Evolutionary conservation across 2,329 filamentous ascomycete species (phyloP).

Genomic region (Echinosphaeria canescens): DNA sequence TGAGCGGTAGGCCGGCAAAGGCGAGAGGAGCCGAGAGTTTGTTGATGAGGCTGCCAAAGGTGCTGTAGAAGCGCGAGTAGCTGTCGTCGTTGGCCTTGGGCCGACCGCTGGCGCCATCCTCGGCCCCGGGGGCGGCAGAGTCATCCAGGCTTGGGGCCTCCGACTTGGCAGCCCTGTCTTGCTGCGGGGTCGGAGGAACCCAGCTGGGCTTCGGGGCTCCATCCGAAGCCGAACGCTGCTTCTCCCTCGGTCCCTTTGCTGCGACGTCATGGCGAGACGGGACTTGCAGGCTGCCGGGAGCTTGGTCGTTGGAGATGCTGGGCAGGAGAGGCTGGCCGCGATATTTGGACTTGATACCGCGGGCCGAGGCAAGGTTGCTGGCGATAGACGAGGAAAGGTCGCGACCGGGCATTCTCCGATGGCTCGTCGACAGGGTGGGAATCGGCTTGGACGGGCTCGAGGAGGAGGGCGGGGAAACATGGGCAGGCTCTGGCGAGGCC

Average conservation of each 20-base stretch:
- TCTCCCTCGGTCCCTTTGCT: slow-evolving; percentile 20
- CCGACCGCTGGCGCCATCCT: no score
- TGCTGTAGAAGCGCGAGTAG: slow-evolving; percentile 80
- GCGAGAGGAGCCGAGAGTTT: slow-evolving; percentile 77
- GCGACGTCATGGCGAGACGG: slow-evolving; percentile 26
- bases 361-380: slow-evolving; percentile 67
- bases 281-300: slow-evolving; percentile 45
- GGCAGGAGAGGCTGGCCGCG: slow-evolving; percentile 48
- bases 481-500: not conserved
- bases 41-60: slow-evolving; percentile 75
- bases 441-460: slow-evolving; percentile 10
- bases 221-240: slow-evolving; percentile 26
- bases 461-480: no score
- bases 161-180: no score
- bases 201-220: slow-evolving; percentile 28
- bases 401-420: slow-evolving; percentile 33
- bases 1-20: slow-evolving; percentile 76
- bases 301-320: slow-evolving; percentile 52
- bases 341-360: slow-evolving; percentile 50
- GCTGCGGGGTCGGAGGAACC: slow-evolving; percentile 20
- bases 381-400: slow-evolving; percentile 68
- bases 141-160: no score
- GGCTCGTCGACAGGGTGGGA: slow-evolving; percentile 16
- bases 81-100: slow-evolving; percentile 38
- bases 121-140: no score